Conservation (phyloP, 202 grass and related monocot genomes). For the Brachypodium distachyon region DNA sequence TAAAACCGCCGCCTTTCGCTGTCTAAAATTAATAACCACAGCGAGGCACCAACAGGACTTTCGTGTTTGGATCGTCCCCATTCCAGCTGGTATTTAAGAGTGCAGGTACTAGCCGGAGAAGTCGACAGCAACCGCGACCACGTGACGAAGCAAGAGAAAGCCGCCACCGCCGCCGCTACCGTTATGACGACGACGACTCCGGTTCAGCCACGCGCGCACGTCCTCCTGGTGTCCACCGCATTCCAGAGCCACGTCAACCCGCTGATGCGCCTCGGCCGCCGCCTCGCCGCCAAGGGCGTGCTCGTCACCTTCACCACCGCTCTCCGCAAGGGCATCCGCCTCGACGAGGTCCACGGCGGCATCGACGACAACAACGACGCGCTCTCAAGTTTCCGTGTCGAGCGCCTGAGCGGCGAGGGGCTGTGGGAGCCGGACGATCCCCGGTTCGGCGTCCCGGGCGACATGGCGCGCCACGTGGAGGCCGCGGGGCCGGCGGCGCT, state of each 20-base stretch:
- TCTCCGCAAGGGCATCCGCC: not conserved
- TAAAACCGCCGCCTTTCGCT: not conserved
- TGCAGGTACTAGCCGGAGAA: not conserved
- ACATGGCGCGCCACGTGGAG: conserved; percentile 34
- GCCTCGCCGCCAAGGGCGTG: conserved; percentile 47
- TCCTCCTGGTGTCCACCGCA: conserved; percentile 41
- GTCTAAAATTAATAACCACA: too few relatives aligned
- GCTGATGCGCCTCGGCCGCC: conserved; percentile 44
- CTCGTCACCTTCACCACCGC: conserved; percentile 62
- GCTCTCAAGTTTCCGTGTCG: conserved; percentile 37
- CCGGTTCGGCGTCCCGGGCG: not conserved
- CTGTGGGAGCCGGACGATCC: conserved; percentile 28
- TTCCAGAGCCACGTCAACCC: conserved; percentile 72
- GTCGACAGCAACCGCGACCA: not conserved
- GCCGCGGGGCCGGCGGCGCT: conserved; percentile 23
- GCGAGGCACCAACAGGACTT: too few relatives aligned
- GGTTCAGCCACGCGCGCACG: conserved; percentile 41
- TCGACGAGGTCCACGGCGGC: not conserved
- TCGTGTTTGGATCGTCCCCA: too few relatives aligned
- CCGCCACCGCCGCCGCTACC: not conserved
- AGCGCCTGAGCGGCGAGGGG: conserved; percentile 16
- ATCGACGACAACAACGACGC: not conserved
- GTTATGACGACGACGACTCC: not conserved
- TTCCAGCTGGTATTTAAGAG: too few relatives aligned
- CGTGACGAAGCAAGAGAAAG: not conserved